Base-by-base conservation (phyloP, 1,139 yeast genomes). In the Protomyces arabidopsidicola region DNA sequence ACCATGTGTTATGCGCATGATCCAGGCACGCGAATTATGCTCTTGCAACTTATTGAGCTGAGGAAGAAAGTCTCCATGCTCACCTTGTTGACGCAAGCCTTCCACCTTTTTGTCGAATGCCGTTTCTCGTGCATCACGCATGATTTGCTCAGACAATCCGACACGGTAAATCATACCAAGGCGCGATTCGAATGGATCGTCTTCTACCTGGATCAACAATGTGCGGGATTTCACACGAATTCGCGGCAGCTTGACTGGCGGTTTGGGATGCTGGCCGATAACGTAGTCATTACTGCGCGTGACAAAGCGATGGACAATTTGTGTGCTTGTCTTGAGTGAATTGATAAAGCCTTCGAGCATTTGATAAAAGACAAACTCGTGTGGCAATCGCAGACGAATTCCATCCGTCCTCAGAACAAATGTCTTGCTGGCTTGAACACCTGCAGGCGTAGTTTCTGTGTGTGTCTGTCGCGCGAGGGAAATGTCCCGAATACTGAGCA, bases 141-240 rank as follows among this genome's bases (percentile, higher is more conserved):
- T 79, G 65, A 82, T 77, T 71, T 88, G 96, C 71, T 90, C 97
- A 3, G 82, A 75, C 60, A 81, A 68, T 1, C 97, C 97, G 39
- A 89, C 80, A 71, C 88, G 93, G 73, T 83, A 88, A 31, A 88
- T 85, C 81, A 87, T 81, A 52, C 83, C 83, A 65, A 91, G 75
- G 69, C 90, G 87, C 1, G 87, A 75, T 74, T 91, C 98, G 73
- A 93, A 90, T 4, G 95, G 90, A 74, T 91, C 97, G 75, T 90
- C 97, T 66, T 85, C 90, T 75, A 86, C 77, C 10, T 76, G 71
- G 57, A 86, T 76, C 1, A 80, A 71, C 5, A 88, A 70, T 35
- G 77, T 76, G 4, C 78, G 76, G 0, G 90, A 75, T 60, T 73
- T 77, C 12, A 90, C 60, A 10, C 79, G 76, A 2, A 87, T 77